These are phyloP conservation scores for Aspergillus fumigatus DNA, from an alignment of 2,329 filamentous ascomycete species.

Conservation along the genomic window DNA sequence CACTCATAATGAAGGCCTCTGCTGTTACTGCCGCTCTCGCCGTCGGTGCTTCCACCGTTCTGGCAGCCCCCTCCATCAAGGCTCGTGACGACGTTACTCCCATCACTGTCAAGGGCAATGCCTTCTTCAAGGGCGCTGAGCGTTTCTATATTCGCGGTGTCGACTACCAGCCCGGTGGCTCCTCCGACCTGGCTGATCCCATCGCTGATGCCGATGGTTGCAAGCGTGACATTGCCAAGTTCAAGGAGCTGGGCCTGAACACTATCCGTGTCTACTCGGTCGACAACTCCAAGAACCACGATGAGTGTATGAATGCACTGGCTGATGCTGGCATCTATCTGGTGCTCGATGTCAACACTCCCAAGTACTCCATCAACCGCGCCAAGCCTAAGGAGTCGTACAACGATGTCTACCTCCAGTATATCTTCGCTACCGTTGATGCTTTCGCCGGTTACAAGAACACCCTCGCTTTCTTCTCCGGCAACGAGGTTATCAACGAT, in stretches of 20 bases:
- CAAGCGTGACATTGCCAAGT: slow-evolving; percentile 73
- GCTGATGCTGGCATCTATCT: slow-evolving; percentile 86
- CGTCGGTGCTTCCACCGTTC: slow-evolving; percentile 43
- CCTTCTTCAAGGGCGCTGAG: slow-evolving; percentile 59
- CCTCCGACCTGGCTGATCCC: slow-evolving; percentile 64
- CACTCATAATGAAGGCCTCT: slow-evolving; percentile 50
- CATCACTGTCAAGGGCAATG: slow-evolving; percentile 60
- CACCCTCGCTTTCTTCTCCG: slow-evolving; percentile 80
- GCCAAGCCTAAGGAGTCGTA: slow-evolving; percentile 69
- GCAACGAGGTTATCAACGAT: slow-evolving; percentile 76
- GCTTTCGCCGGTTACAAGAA: slow-evolving; percentile 79
- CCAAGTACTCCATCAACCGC: slow-evolving; percentile 82
- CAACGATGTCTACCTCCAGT: slow-evolving; percentile 80
- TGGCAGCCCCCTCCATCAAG: slow-evolving; percentile 39
- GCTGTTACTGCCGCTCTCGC: slow-evolving; percentile 45
- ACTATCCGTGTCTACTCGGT: slow-evolving; percentile 89
- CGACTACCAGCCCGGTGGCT: slow-evolving; percentile 64
- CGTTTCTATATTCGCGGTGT: slow-evolving; percentile 52
- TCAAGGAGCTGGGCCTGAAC: slow-evolving; percentile 84
- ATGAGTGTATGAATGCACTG: slow-evolving; percentile 77
- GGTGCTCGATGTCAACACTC: slow-evolving; percentile 87
- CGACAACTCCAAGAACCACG: slow-evolving; percentile 78
- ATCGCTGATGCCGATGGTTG: slow-evolving; percentile 67
- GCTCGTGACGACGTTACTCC: slow-evolving; percentile 48
- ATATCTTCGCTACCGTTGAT: slow-evolving; percentile 83